Evolutionary conservation across 2,329 filamentous ascomycete species (phyloP), one percentile per base, ranked within the genome.

Genomic region (Colletotrichum musae): DNA sequence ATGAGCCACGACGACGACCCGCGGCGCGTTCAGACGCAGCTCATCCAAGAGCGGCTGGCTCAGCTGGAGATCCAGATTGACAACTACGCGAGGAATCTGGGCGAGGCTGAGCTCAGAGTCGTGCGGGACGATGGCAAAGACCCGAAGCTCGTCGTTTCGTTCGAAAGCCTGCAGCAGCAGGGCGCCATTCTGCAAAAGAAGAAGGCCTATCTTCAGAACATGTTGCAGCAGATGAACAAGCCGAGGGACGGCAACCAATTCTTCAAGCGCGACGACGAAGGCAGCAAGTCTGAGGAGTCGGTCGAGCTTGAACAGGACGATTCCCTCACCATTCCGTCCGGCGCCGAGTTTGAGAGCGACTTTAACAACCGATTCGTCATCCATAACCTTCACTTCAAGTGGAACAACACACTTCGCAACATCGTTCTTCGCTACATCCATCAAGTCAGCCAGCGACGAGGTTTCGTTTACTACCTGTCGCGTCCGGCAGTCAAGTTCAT

Each of bases 331-430:
- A 87, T 92, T 2, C 89, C 91, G 3, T 89, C 92, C 1, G 88
- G 91, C 4, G 89, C 93, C 16, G 94, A 98, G 73, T 95, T 95
- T 73, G 91, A 93, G 57, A 97, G 93, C 79, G 95, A 98, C 77
- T 99, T 98, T 85, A 96, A 97, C 78, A 99, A 99, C 77, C 93
- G 96, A 2, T 99, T 99, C 83, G 95, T 98, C 74, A 93, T 99
- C 60, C 96, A 99, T 84, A 99, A 99, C 75, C 89, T 97, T 78
- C 96, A 99, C 76, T 84, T 99, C 66, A 99, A 99, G 80, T 99
- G 96, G 96, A 98, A 97, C 83, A 99, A 99, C 75, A 89, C 95
- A 12, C 83, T 99, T 45, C 91, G 96, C 68, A 98, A 99, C 77
- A 98, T 98, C 75, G 96, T 99, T 58, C 88, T 99, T 48, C 93